Evolutionary conservation across 352 stramenopile genomes (phyloP), one percentile per base, ranked within the genome.

Genomic region (Pythium coloratum): DNA sequence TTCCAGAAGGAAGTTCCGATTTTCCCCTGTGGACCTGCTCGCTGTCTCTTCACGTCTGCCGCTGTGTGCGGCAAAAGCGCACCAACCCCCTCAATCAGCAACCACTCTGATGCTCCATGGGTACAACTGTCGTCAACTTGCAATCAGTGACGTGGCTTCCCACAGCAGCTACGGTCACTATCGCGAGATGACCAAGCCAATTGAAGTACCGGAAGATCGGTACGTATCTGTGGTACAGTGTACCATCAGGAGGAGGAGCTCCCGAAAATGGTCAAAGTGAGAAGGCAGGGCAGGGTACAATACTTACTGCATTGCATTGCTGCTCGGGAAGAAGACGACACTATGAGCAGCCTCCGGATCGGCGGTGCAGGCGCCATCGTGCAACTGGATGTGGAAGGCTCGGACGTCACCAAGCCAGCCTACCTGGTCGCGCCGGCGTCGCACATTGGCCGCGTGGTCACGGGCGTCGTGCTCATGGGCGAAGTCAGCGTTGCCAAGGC

Each of bases 401-500:
- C 56, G 12, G 40, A 24, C 1, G 61, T 16, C 8, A 7, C 50
- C 0, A 54, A 80, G 58, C 74, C 77, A 51, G 86, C 76, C 54
- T 96, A 96, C 59, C 76, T 95, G 10, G 86, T 96, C 8, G 62
- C 80, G 0, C 86, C 88, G 10, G 79, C 83, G 16, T 71, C 77
- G n/a, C 88, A 96, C 68, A 82, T 92, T 33, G 88, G 88, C 18
- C 86, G 88, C 50, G 84, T 96, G 26, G 88, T 95, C 61, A 96
- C 88, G 34, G 88, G 84, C 59, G 73, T 96, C 63, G 78, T 96
- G 54, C 77, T 96, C 47, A 58, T 91, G 42, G 72, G 77, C 50
- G 81, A 92, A 36, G 67, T 3, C 50, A 34, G 26, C 26, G 28
- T 32, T 20, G 20, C 46, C 16, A 47, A 42, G 77, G 34, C 73